Base-by-base conservation (phyloP, 805 yeast genomes). In the Lipomyces chichibuensis region DNA sequence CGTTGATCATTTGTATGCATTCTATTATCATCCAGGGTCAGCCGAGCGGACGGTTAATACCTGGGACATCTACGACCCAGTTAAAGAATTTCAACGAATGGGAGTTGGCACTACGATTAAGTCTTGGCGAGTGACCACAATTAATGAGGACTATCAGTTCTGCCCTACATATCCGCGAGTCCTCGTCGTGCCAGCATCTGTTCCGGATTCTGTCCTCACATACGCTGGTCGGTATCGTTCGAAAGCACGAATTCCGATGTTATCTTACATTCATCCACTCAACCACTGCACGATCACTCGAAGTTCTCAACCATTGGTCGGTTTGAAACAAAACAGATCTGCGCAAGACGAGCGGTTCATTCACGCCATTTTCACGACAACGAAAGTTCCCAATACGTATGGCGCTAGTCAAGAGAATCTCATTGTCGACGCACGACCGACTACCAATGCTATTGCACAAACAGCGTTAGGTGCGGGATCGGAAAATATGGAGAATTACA, bases 391-490 rank as follows among this genome's bases (percentile, higher is more conserved):
- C 20, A 78, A 74, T 55, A 66, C 71, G 56, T 73, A 63, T 39
- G 77, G 79, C 14, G 78, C 78, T 3, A 72, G 76, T 72, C 74
- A 84, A 27, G 83, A 82, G 57, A 88, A 93, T 74, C 77, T 95
- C 35, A 87, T 95, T 37, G 94, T 92, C 3, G 99, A 95, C 79
- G 90, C 96, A 27, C 82, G 99, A 64, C 99, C 99, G 0, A 77
- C 92, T 32, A 89, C 98, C 0, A 95, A 95, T 77, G 98, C 98
- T 7, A 85, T 92, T 85, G 98, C 97, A 0, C 98, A 95, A 74
- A 91, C 91, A 57, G 98, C 98, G 0, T 79, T 95, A 17, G 99
- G 99, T 13, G 99, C 98, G n/a, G 99, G 99, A 0, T 89, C 97
- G 0, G 99, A 95, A 75, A 89, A 85, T 71, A 90, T 92, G 83